phyloP scores from a whole-genome alignment of 2,329 filamentous ascomycete genomes.

The Aspergillus sp. region DNA sequence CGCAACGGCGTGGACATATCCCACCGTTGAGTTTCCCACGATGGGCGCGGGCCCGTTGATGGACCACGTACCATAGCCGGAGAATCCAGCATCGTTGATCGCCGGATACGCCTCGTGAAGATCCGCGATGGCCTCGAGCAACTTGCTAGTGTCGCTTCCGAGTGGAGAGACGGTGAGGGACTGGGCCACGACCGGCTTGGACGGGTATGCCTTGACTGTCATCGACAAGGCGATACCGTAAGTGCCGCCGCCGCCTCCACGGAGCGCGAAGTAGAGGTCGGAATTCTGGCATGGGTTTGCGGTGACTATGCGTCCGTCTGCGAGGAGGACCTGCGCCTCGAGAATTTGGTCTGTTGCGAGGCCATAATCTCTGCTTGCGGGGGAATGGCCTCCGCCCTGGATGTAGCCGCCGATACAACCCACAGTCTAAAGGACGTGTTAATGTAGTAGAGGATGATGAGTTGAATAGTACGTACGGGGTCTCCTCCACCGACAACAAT shows the following conservation, averaged over 20 bases:
- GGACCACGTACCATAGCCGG: constrained; percentile 17
- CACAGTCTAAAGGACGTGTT: constrained; percentile 7
- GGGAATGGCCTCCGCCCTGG: constrained; percentile 43
- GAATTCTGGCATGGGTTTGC: constrained; percentile 34
- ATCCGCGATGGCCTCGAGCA: constrained; percentile 12
- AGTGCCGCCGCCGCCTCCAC: constrained; percentile 38
- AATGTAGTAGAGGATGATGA: too few relatives aligned
- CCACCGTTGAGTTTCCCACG: constrained; percentile 10
- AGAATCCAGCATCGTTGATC: constrained; percentile 15
- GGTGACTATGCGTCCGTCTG: constrained; percentile 33
- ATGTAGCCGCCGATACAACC: constrained; percentile 36
- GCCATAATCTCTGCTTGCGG: constrained; percentile 39
- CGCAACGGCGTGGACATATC: constrained; percentile 16
- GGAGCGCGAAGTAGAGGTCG: constrained; percentile 32
- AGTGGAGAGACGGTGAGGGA: constrained; percentile 2
- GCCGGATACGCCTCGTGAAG: constrained; percentile 9
- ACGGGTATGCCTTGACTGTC: constrained; percentile 16
- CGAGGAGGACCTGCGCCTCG: constrained; percentile 41
- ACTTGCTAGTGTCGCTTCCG: neutral
- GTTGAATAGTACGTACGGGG: constrained; percentile 6
- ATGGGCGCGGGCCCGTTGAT: constrained; percentile 7
- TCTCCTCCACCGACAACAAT: constrained; percentile 29
- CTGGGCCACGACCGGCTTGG: constrained; percentile 10
- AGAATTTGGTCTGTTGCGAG: constrained; percentile 47
- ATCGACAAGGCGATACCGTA: constrained; percentile 24